phyloP scores from a whole-genome alignment of 805 yeast genomes.

The Saccharomyces eubayanus region DNA sequence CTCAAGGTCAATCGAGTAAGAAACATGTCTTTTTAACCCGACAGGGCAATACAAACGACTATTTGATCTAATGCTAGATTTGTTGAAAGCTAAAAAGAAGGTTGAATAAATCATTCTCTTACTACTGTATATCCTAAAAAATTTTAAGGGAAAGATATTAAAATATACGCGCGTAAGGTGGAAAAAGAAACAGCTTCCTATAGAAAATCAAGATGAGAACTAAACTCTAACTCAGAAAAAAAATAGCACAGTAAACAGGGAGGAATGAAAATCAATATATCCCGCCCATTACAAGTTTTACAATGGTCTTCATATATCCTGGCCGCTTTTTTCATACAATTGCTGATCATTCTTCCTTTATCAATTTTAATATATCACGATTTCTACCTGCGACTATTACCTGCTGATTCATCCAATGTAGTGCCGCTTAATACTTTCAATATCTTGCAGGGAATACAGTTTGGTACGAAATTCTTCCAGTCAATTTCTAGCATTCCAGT shows the following conservation, averaged over 20 bases:
- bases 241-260: not conserved
- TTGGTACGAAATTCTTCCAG: conserved; percentile 7
- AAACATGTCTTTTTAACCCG: too few relatives aligned
- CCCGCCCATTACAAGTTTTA: conserved; percentile 23
- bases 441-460: not conserved
- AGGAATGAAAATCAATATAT: conserved; percentile 22
- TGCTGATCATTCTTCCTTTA: conserved; percentile 23
- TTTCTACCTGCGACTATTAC: conserved; percentile 20
- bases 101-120: not conserved
- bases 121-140: not conserved
- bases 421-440: conserved; percentile 15
- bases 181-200: not conserved
- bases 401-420: conserved; percentile 23
- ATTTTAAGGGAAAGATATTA: not conserved
- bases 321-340: conserved; percentile 13
- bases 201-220: not conserved
- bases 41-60: too few relatives aligned
- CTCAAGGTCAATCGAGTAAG: too few relatives aligned
- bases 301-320: conserved; percentile 23
- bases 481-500: conserved; percentile 9
- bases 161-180: not conserved
- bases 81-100: not conserved
- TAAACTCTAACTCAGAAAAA: not conserved
- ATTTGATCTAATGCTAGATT: not conserved
- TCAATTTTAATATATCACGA: conserved; percentile 25